Base-by-base conservation (phyloP, 352 stramenopile species). In the Globisporangium cystogenes region DNA sequence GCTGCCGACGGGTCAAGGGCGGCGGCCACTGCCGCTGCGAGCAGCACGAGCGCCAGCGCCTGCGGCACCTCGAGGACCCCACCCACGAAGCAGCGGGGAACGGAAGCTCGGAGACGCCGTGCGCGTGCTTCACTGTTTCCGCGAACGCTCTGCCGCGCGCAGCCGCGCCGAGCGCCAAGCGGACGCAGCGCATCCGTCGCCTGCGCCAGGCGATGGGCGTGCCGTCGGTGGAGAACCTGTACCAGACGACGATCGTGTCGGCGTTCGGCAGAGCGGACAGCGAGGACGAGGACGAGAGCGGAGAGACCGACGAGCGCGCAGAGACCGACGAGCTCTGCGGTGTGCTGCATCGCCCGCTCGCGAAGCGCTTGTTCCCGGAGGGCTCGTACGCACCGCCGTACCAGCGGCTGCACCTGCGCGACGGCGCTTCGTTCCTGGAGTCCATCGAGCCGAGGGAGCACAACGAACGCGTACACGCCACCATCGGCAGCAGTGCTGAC, bases 21-120 rank as follows among this genome's bases (percentile, higher is more conserved):
- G 50, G 60, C 12, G 79, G 70, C 40, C 81, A 92, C 63, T 92
- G 81, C 50, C 70, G 76, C 8, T 92, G 81, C 51, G 50, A 70
- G 2, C 55, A 82, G 39, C 81, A 92, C 47, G 60, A 74, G 26
- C 42, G 50, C 31, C 29, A 76, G 39, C 53, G 64, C 7, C 53
- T 54, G 37, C 60, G 64, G 10, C 14, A 16, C 20, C 59, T 59
- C 39, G 27, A 12, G 18, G 4, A 1, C 14, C 7, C 18, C 11
- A 50, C 61, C 26, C 41, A 62, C 6, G 27, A 43, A 61, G 15
- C 18, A 54, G 21, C 40, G 39, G 26, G 45, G 31, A 24, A 18
- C 16, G 15, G 5, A 0, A 33, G 24, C 27, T 29, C 39, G 10
- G 33, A n/a, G 1, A 7, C 11, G 35, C 41, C 52, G 16, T 86